phyloP scores from a whole-genome alignment of 2,329 filamentous ascomycete genomes.

The Botrytis porri region DNA sequence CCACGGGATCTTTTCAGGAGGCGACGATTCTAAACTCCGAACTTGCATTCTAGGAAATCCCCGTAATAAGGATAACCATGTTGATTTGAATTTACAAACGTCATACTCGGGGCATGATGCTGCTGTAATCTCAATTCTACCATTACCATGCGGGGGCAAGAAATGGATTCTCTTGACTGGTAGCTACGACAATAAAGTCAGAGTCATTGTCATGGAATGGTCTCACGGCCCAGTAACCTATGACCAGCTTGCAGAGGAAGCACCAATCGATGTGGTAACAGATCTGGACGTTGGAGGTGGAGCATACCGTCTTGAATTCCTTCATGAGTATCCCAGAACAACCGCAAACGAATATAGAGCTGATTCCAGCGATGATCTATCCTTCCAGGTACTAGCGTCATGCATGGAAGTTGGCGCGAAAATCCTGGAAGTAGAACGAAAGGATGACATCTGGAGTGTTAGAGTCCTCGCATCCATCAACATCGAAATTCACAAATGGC shows the following conservation, averaged over 20 bases:
- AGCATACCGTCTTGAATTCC: conserved; percentile 81
- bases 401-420: conserved; percentile 90
- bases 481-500: neutral
- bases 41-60: conserved; percentile 11
- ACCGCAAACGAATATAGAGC: neutral
- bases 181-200: conserved; percentile 83
- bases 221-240: neutral
- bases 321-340: conserved; percentile 39
- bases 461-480: conserved; percentile 45
- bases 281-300: conserved; percentile 64
- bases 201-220: conserved; percentile 55
- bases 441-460: conserved; percentile 54
- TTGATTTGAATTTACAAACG: conserved; percentile 8
- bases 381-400: conserved; percentile 67
- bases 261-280: conserved; percentile 4
- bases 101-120: conserved; percentile 63
- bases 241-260: conserved; percentile 41
- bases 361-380: conserved; percentile 23
- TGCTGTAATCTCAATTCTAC: conserved; percentile 83
- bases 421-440: conserved; percentile 51
- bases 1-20: conserved; percentile 47
- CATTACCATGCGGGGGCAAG: conserved; percentile 50
- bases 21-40: conserved; percentile 57
- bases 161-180: conserved; percentile 71
- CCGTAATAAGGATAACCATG: neutral